Base-by-base conservation (phyloP, 305 asterid genomes). In the Fraxinus albicans region DNA sequence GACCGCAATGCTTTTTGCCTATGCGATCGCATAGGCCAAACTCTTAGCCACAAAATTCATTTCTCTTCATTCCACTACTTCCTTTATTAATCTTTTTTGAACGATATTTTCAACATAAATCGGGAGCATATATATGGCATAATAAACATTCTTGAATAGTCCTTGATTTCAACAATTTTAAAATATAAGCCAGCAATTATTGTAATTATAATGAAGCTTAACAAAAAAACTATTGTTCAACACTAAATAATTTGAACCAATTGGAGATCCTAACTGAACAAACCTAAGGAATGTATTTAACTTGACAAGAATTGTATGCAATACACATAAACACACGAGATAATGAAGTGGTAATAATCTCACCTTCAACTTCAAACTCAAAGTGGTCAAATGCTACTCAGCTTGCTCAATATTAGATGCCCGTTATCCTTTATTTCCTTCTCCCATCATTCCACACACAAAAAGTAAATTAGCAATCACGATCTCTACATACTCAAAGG, bases 321-420 rank as follows among this genome's bases (percentile, higher is more conserved):
- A 3, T 15, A 7, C 8, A 47, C 10, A 38, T 36, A 38, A 38
- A 34, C 36, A 50, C 63, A 50, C 63, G 0, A 63, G 8, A 21
- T 1, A 23, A 63, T 21, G 0, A 63, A 19, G n/a, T 21, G 2
- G 15, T 0, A 0, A 21, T 2, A 87, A 77, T 21, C 90, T 83
- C 84, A 96, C 99, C 99, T 92, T 93, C 87, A 96, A 79, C 82
- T 91, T 96, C 89, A 90, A 75, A 88, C 91, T 92, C 85, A 96
- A 78, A 78, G 98, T 96, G 76, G 97, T 89, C 90, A 94, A 73
- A 44, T 88, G 94, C 90, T 94, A 94, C 90, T 94, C 98, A 65
- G 93, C 94, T 83, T 91, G 91, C 88, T 93, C 97, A 88, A 91
- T 83, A 85, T 84, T 94, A 33, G 91, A 50, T 35, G 90, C 81